Base-by-base conservation (phyloP, 2,329 filamentous ascomycete species). In the Ophiocordyceps camponoti-leonardi region DNA sequence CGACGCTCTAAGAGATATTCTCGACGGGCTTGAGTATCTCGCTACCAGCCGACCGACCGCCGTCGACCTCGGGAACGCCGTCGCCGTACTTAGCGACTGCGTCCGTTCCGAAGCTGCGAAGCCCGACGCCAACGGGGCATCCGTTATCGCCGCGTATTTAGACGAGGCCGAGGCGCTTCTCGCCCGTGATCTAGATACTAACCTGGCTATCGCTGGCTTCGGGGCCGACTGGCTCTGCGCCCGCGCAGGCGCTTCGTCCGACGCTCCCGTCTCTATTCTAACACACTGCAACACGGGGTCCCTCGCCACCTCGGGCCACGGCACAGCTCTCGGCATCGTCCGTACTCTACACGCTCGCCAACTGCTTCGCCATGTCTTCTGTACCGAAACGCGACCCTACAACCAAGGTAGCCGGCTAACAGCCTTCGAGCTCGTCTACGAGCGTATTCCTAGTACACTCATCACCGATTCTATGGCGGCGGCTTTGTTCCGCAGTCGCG, bases 201-300 rank as follows among this genome's bases (percentile, higher is more conserved):
- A 98, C 61, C 72, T 84, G 51, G 74, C 75, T 23, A 96, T 98
- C 59, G 92, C 92, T 44, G 72, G 78, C 48, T 70, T 83, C 59
- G 92, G 92, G 37, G 85, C 87, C 0, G 72, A 79, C 51, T 98
- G 92, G 85, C 80, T 98, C 31, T 64, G 77, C 47, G 65, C 71
- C 39, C 77, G 85, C 56, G 67, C 63, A 19, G 60, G 63, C 52
- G 62, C 71, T 58, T 59, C 70, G 39, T 43, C 64, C 50, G 60
- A 72, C 51, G 56, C 69, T 59, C 52, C 60, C 46, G 54, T 94
- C 43, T 86, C 85, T n/a, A 81, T 98, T 41, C 67, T 98, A 52
- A 98, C 92, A 12, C 93, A 98, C 64, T 98, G 92, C 71, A 98
- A 98, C 63, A 98, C 92, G 20, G 92, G 92, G 26, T 95, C 90